Evolutionary conservation across 495 filamentous ascomycete species (phyloP).

Genomic region (Penicillium coprophilum): DNA sequence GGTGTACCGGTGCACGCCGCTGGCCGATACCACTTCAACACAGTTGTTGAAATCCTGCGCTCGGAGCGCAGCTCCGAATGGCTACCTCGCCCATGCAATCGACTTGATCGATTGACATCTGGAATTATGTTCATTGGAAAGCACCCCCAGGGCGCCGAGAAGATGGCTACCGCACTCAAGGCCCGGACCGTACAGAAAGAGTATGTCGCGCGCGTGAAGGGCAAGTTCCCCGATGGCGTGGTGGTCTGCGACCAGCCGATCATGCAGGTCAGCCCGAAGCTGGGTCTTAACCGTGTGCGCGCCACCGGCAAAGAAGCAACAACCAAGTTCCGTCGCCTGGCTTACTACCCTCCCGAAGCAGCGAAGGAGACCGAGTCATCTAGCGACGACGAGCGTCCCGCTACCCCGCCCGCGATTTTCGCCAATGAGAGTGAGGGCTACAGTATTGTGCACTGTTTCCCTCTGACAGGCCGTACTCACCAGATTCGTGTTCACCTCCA

Average conservation of each 20-base stretch:
- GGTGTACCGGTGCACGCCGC: slow-evolving; percentile 94
- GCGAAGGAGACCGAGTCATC: slow-evolving; percentile 23
- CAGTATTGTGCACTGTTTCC: slow-evolving; percentile 91
- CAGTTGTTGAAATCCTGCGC: slow-evolving; percentile 88
- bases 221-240: slow-evolving; percentile 78
- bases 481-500: slow-evolving; percentile 95
- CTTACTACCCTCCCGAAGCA: slow-evolving; percentile 69
- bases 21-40: slow-evolving; percentile 93
- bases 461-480: slow-evolving; percentile 90
- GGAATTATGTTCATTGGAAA: slow-evolving; percentile 98
- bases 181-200: slow-evolving; percentile 83
- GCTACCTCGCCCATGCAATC: slow-evolving; percentile 82
- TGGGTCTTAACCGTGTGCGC: slow-evolving; percentile 88
- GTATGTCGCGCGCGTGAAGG: slow-evolving; percentile 88
- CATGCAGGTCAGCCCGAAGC: slow-evolving; percentile 88
- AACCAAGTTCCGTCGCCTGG: slow-evolving; percentile 86
- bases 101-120: slow-evolving; percentile 90
- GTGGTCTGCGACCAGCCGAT: slow-evolving; percentile 91
- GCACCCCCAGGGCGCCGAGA: slow-evolving; percentile 72
- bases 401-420: slow-evolving; percentile 29
- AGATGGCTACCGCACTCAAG: slow-evolving; percentile 67
- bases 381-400: slow-evolving; percentile 31
- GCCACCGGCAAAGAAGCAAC: slow-evolving; percentile 87
- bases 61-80: slow-evolving; percentile 68
- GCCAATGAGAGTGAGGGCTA: slow-evolving; percentile 62